Base-by-base conservation (phyloP, 2,329 filamentous ascomycete genomes). In the Neonectria magnoliae region DNA sequence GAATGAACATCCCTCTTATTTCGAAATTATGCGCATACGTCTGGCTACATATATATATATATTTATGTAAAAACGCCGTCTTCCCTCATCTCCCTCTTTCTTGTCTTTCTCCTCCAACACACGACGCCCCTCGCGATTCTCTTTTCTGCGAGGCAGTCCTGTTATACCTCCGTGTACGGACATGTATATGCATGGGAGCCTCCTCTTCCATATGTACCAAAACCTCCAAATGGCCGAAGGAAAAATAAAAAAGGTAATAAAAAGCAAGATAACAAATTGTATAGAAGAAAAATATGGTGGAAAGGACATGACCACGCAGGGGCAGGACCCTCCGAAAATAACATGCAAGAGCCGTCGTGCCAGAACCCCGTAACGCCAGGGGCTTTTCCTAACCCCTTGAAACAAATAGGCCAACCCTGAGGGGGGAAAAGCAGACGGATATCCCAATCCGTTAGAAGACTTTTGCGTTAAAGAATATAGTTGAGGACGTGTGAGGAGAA, bases 21-120 rank as follows among this genome's bases (percentile, higher is more conserved):
- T 59, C 51, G 25, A 18, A 42, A 64, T 56, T 59, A 52, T 55
- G 51, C 62, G 67, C 38, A 68, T 70, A 66, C 58, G 67, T 64
- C 64, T 62, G 67, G 62, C 60, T 71, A 73, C 67, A 60, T 68
- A 50, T 68, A 60, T 68, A 50, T 68, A 60, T 71, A 65, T 63
- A 60, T 67, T 64, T 64, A 66, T 69, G 29, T 20, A 51, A 33
- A 60, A 27, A 53, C 55, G 41, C 38, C 13, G 18, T 14, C 50
- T 62, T 25, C 33, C 36, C 36, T 27, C 54, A 13, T 52, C 25
- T 29, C 38, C 3, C 42, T 47, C 42, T 47, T 3, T 7, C 8
- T 11, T 20, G 38, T 42, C 38, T 42, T 42, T 42, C 8, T 42
- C 16, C 20, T 42, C 38, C 38, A 20, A 20, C 38, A 42, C 38